Percentiles rank a stretch among this genome's conserved stretches.
These are phyloP conservation scores for Phytophthora rubi DNA, from an alignment of 352 stramenopile species.

Conservation along the genomic window DNA sequence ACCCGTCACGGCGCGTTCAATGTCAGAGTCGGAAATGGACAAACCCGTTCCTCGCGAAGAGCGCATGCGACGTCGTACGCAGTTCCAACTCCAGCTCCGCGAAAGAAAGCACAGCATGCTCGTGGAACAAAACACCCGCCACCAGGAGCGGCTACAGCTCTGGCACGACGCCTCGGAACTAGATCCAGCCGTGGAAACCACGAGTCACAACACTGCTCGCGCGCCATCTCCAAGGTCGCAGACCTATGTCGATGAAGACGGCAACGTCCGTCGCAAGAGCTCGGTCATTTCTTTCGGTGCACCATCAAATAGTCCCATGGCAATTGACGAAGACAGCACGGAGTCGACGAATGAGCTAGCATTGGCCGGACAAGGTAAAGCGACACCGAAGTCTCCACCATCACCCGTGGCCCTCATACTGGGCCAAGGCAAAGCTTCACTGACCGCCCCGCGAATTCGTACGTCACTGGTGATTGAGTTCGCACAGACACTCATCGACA, in stretches of 20 bases:
- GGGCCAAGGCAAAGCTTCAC: neutral
- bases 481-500: conserved; percentile 37
- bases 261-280: conserved; percentile 45
- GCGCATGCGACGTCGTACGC: conserved; percentile 28
- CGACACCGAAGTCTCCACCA: neutral
- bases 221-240: conserved; percentile 37
- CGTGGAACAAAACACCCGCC: conserved; percentile 17
- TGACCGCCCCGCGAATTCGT: conserved; percentile 6
- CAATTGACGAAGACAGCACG: neutral
- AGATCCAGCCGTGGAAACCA: conserved; percentile 42
- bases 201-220: conserved; percentile 26
- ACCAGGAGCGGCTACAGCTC: conserved; percentile 35
- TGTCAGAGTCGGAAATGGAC: conserved; percentile 9
- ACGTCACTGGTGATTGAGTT: conserved; percentile 41
- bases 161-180: conserved; percentile 39
- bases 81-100: conserved; percentile 26
- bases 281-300: neutral
- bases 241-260: conserved; percentile 41
- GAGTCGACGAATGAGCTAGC: neutral
- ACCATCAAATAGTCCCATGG: neutral
- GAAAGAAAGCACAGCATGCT: conserved; percentile 39
- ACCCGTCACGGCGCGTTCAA: neutral
- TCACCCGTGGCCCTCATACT: neutral
- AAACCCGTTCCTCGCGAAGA: conserved; percentile 4
- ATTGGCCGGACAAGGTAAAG: neutral